Percentiles rank a stretch among this genome's conserved stretches.
These are phyloP conservation scores for Arthrobotrys sphaeroides DNA, from an alignment of 2,329 filamentous ascomycete species.

Conservation along the genomic window DNA sequence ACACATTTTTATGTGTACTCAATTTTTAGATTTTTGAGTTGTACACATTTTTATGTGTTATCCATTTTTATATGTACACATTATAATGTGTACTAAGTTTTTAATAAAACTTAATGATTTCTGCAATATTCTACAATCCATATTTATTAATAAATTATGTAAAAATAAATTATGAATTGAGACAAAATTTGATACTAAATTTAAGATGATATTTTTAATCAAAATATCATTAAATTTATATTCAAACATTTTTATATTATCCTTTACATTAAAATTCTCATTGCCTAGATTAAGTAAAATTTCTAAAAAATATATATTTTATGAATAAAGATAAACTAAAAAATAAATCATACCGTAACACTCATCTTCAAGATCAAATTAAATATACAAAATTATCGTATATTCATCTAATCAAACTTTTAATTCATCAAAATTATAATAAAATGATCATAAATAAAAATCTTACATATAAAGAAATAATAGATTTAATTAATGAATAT, in stretches of 20 bases:
- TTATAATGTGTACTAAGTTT: no score
- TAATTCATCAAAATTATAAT: constrained; percentile 51
- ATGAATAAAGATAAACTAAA: constrained; percentile 27
- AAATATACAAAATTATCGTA: constrained; percentile 52
- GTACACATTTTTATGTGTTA: constrained; percentile 49
- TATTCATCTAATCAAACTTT: constrained; percentile 53
- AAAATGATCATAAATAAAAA: constrained; percentile 50
- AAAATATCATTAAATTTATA: no score
- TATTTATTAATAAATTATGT: no score
- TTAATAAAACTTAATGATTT: no score
- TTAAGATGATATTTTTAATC: no score
- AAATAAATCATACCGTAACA: constrained; percentile 53
- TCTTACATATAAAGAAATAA: constrained; percentile 56
- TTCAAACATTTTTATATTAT: no score
- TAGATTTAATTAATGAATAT: constrained; percentile 55
- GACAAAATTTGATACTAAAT: no score
- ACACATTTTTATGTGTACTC: constrained; percentile 45
- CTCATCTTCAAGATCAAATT: constrained; percentile 54
- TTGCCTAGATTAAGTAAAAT: background rate
- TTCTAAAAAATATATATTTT: constrained; percentile 34
- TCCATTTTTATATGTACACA: constrained; percentile 54
- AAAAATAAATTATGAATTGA: no score
- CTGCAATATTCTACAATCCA: no score
- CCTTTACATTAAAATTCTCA: constrained; percentile 38
- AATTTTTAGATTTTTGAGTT: constrained; percentile 48